Conservation (phyloP, 2,329 filamentous ascomycete species). For the Penicillium glabrum region DNA sequence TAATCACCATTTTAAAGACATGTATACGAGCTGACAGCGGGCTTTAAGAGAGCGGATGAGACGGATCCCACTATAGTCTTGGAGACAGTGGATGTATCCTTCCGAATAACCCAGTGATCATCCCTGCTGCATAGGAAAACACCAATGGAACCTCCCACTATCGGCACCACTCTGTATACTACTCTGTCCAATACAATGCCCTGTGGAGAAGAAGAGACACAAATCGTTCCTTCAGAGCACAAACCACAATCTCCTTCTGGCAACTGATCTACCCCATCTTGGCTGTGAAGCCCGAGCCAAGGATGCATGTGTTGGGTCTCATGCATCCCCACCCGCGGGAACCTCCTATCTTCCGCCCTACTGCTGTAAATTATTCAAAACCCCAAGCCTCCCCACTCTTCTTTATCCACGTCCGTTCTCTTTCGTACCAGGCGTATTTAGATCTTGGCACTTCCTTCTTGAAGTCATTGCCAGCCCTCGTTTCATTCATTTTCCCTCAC, state of each 20-base stretch:
- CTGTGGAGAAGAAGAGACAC: too few species aligned
- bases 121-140: too few species aligned
- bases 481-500: conserved; percentile 6
- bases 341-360: conserved; percentile 11
- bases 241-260: not conserved
- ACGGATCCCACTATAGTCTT: not conserved
- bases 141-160: too few species aligned
- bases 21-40: not conserved
- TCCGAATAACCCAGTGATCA: too few species aligned
- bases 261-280: conserved; percentile 10
- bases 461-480: not conserved
- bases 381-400: conserved; percentile 8
- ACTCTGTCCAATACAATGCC: too few species aligned
- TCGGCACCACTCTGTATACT: too few species aligned
- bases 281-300: conserved; percentile 6
- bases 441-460: conserved; percentile 10
- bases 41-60: not conserved
- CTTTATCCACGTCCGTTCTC: conserved; percentile 4
- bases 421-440: conserved; percentile 1
- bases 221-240: not conserved
- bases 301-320: conserved; percentile 1
- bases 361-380: conserved; percentile 12
- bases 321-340: conserved; percentile 7
- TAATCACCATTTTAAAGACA: not conserved
- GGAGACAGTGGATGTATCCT: not conserved